These are phyloP conservation scores for Cucurbitaria berberidis DNA, from an alignment of 2,329 filamentous ascomycete genomes.

Conservation along the genomic window DNA sequence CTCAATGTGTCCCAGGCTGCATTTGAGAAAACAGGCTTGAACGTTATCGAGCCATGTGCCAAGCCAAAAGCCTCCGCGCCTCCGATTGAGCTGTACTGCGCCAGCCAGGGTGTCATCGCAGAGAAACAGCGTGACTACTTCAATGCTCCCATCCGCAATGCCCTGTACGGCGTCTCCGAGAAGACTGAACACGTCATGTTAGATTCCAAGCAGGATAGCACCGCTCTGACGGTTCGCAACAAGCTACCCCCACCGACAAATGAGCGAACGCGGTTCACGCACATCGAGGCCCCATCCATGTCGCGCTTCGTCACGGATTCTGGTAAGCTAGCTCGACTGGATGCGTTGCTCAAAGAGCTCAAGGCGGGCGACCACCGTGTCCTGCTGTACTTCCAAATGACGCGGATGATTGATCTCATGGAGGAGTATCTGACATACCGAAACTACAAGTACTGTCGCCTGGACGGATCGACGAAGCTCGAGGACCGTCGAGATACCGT, in stretches of 20 bases:
- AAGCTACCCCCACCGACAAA: slow-evolving; percentile 81
- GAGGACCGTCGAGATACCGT: slow-evolving; percentile 97
- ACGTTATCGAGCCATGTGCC: slow-evolving; percentile 80
- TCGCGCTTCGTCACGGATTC: slow-evolving; percentile 96
- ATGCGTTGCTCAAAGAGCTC: slow-evolving; percentile 83
- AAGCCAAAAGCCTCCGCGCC: slow-evolving; percentile 81
- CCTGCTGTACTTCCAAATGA: slow-evolving; percentile 99
- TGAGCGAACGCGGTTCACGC: slow-evolving; percentile 82
- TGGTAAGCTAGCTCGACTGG: slow-evolving; percentile 91
- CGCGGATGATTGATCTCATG: slow-evolving; percentile 98
- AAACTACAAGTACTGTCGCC: slow-evolving; percentile 97
- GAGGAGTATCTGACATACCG: slow-evolving; percentile 98
- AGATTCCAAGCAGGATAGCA: slow-evolving; percentile 71
- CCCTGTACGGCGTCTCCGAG: slow-evolving; percentile 70
- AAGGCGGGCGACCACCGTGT: slow-evolving; percentile 94
- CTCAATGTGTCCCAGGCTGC: slow-evolving; percentile 76
- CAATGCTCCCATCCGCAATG: slow-evolving; percentile 75
- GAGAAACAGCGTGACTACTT: slow-evolving; percentile 81
- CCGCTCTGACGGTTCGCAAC: slow-evolving; percentile 66
- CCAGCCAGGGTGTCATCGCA: slow-evolving; percentile 65
- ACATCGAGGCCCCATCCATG: slow-evolving; percentile 95
- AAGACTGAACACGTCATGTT: slow-evolving; percentile 75
- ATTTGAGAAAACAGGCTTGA: slow-evolving; percentile 74
- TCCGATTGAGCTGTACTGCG: slow-evolving; percentile 80
- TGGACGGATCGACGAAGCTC: slow-evolving; percentile 96